Evolutionary conservation across 306 rosid species (phyloP), one percentile per base, ranked within the genome.

Genomic region (Abrus pulchellus): DNA sequence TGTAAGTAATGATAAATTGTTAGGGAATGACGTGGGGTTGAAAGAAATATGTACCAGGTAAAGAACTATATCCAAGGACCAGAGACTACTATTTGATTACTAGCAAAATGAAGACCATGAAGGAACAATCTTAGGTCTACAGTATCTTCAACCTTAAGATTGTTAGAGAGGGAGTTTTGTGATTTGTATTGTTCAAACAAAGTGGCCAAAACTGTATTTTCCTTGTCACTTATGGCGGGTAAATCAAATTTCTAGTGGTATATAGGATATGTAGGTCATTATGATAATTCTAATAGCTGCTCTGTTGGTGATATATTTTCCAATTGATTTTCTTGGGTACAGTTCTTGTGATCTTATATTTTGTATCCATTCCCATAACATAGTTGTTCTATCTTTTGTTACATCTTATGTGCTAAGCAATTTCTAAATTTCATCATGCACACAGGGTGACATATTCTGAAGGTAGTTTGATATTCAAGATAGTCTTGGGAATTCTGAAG

Each of bases 391-490:
- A 13, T 53, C 68, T 75, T 38, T 69, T 53, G 43, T 65, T 61
- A 71, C 67, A 72, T 69, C 49, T 69, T 52, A 36, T 60, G 52
- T 47, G 67, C 68, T 81, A 57, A 64, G 41, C 53, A 13, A 41
- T 52, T 59, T 70, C 30, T 85, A 9, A 50, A 12, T 53, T 62
- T 71, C 68, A 32, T 29, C 60, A 61, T 78, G 72, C 78, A 1
- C 32, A 11, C 88, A 85, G 84, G 84, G 30, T 69, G 64, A 56
- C 68, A 69, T 40, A 27, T 30, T 83, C 66, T 32, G 69, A 40
- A 60, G 68, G 20, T 63, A 44, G 53, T 28, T 79, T 68, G 74
- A 64, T 59, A 47, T 41, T 41, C 40, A 61, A 69, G 57, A 38
- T 49, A n/a, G 72, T 29, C 40, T 68, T 28, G 55, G 72, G 50